A percentile compares a stretch with the other conserved stretches of the same genome.
Conservation (phyloP, 2,329 filamentous ascomycete genomes). For the Meredithiella fracta region DNA sequence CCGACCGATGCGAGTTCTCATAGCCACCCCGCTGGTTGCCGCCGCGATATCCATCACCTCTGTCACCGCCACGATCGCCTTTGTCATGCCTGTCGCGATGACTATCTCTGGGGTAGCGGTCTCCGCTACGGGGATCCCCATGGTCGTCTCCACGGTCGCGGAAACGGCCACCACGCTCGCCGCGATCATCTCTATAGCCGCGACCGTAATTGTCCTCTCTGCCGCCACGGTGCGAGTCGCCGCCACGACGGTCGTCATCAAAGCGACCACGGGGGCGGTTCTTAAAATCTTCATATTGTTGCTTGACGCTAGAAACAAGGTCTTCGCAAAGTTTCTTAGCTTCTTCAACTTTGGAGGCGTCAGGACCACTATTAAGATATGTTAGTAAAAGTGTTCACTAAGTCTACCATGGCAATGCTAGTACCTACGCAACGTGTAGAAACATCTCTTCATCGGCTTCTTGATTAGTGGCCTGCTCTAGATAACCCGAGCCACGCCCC, state of each 20-base stretch:
- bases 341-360: slow-evolving; percentile 67
- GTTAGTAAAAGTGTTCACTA: slow-evolving; percentile 19
- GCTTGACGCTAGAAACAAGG: slow-evolving; percentile 67
- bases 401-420: too few relatives aligned
- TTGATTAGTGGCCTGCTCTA: slow-evolving; percentile 70
- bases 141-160: slow-evolving; percentile 15
- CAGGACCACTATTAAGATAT: slow-evolving; percentile 51
- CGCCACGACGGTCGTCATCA: slow-evolving; percentile 24
- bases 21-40: slow-evolving; percentile 20
- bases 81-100: slow-evolving; percentile 18
- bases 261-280: slow-evolving; percentile 43
- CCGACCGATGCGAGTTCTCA: slow-evolving; percentile 16
- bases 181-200: slow-evolving; percentile 18
- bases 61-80: slow-evolving; percentile 18
- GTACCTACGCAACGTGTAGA: slow-evolving; percentile 73
- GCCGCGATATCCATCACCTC: slow-evolving; percentile 16
- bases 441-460: slow-evolving; percentile 97
- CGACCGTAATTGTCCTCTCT: slow-evolving; percentile 14
- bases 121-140: slow-evolving; percentile 19
- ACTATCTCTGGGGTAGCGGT: slow-evolving; percentile 15
- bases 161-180: slow-evolving; percentile 3
- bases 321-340: slow-evolving; percentile 84
- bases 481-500: slow-evolving; percentile 83
- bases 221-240: slow-evolving; percentile 21
- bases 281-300: slow-evolving; percentile 87